Base-by-base conservation (phyloP, 768 basidiomycete species). In the Xerocomus brunneocitrinus region DNA sequence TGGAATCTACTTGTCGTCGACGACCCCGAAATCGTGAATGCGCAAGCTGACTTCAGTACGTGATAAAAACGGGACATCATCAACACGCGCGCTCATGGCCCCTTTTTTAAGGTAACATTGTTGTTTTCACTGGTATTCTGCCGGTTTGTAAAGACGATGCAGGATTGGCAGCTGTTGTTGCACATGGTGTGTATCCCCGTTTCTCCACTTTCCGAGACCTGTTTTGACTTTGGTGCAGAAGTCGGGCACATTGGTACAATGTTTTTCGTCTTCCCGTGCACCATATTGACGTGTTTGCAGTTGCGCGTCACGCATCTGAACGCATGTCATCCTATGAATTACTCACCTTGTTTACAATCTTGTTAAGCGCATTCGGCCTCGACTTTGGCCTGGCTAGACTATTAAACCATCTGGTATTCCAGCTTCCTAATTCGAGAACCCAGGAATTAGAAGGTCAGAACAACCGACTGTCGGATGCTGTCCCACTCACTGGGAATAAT, bases 61-160 rank as follows among this genome's bases (percentile, higher is more conserved):
- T 58, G 2, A 24, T 28, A 13, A 10, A 5, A 39, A 4, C 3
- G 9, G 13, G 5, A 5, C 7, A n/a, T 3, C 8, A 32, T 5
- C 19, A 19, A 19, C 31, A 14, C 44, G 22, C 39, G 9, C 39
- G 12, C 22, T 13, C 35, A 22, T 12, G 5, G 41, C 32, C 30
- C 25, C 34, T 31, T 27, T 36, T 55, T 41, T 8, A 28, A 83
- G 88, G 87, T 1, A 78, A 85, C 47, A 84, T 97, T 49, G 79
- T 93, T 31, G 89, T 98, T 9, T 95, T 90, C 63, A 93, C 91
- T 0, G 94, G 94, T 0, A 91, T 97, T 34, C 67, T 97, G 4
- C 90, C 89, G 0, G 71, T 94, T 6, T 85, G 84, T 43, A 74
- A 72, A 55, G 84, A 91, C 56, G 90, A 93, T 59, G 79, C 87